phyloP scores from a whole-genome alignment of 768 basidiomycete genomes.

The Termitomyces sp. region DNA sequence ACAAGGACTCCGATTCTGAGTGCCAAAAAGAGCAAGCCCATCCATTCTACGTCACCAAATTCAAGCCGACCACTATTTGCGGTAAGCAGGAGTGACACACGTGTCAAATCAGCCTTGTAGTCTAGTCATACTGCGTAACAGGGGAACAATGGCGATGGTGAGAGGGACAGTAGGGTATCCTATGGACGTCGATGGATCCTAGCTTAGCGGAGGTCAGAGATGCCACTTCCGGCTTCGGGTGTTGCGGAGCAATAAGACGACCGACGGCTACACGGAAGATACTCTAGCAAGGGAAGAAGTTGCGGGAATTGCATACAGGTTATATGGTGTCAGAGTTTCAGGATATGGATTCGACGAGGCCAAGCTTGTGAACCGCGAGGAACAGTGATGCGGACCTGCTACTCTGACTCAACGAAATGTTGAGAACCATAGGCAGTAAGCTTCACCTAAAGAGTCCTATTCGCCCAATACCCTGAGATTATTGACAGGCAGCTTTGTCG shows the following conservation, averaged over 20 bases:
- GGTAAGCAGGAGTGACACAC: neutral
- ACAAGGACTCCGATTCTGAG: neutral
- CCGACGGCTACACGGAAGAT: neutral
- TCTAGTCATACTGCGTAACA: constrained; percentile 1
- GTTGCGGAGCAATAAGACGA: neutral
- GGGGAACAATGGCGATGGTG: neutral
- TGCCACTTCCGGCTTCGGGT: neutral
- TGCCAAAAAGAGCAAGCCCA: neutral
- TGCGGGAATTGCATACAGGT: neutral
- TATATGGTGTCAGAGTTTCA: neutral
- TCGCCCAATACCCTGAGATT: neutral
- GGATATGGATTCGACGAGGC: neutral
- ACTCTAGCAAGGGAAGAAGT: neutral
- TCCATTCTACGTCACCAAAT: neutral
- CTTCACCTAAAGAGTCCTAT: neutral
- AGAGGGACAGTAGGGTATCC: neutral
- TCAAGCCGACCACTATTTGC: neutral
- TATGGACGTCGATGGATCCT: constrained; percentile 1
- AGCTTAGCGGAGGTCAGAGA: constrained; percentile 7
- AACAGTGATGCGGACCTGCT: neutral
- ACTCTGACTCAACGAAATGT: neutral
- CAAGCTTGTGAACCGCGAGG: neutral
- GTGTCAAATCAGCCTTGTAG: neutral
- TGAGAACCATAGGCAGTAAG: neutral
- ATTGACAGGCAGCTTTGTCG: too few relatives aligned